phyloP scores from a whole-genome alignment of 2,329 filamentous ascomycete genomes.

The Colletotrichum magnum region DNA sequence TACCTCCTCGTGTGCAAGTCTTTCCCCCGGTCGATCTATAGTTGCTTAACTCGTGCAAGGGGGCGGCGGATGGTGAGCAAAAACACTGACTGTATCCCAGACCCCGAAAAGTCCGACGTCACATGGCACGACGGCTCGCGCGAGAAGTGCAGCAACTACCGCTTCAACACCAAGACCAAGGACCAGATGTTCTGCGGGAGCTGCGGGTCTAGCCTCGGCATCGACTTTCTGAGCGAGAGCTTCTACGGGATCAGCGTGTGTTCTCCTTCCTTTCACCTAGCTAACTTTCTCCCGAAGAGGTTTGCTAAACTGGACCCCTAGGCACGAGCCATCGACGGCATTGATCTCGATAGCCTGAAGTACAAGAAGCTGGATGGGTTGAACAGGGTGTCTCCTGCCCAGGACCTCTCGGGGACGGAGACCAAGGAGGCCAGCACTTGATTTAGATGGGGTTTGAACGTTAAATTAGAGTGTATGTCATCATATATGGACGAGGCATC shows the following conservation, averaged over 20 bases:
- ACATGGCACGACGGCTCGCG: conserved; percentile 59
- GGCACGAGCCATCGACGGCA: conserved; percentile 57
- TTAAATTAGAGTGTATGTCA: conserved; percentile 22
- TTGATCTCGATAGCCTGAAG: conserved; percentile 56
- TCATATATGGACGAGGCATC: conserved; percentile 6
- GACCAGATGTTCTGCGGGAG: conserved; percentile 65
- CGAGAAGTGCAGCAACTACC: conserved; percentile 53
- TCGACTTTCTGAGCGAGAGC: conserved; percentile 56
- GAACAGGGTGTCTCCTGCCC: conserved; percentile 49
- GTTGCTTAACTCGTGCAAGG: too few species aligned
- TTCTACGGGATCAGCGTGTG: conserved; percentile 60
- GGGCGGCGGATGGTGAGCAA: neutral
- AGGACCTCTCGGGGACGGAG: conserved; percentile 54
- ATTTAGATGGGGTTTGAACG: too few species aligned
- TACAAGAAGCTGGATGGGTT: conserved; percentile 55
- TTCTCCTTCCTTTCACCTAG: neutral
- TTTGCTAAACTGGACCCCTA: conserved; percentile 39
- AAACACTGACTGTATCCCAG: conserved; percentile 43
- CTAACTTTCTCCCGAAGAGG: too few species aligned
- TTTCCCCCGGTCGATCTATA: neutral
- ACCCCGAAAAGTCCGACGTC: conserved; percentile 56
- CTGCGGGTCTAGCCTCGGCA: conserved; percentile 62
- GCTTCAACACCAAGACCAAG: conserved; percentile 62
- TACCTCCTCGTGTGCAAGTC: conserved; percentile 64
- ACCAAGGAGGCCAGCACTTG: neutral